Conservation (phyloP, 192 early-diverging fungal species). For the Coemansia sp. region DNA sequence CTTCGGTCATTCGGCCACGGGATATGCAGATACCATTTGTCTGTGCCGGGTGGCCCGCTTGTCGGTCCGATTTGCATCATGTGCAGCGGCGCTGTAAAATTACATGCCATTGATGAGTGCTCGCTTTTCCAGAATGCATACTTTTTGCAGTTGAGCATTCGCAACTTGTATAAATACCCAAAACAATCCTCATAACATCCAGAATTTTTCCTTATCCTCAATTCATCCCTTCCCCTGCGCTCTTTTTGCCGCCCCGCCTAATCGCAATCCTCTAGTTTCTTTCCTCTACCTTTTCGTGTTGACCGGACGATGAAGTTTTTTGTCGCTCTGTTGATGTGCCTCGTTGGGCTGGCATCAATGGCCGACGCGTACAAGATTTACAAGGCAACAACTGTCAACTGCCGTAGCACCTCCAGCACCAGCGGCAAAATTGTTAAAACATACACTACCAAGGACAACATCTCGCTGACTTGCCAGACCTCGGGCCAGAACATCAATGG, state of each 20-base stretch:
- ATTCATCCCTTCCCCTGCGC: no score
- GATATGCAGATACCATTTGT: not conserved
- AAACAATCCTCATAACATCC: not conserved
- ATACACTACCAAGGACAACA: conserved; percentile 1
- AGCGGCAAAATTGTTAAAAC: not conserved
- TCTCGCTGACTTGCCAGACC: conserved; percentile 30
- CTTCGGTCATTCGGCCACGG: not conserved
- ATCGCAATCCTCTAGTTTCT: no score
- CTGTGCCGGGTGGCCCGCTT: not conserved
- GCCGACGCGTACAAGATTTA: conserved; percentile 15
- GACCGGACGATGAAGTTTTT: conserved; percentile 5
- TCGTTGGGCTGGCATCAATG: conserved; percentile 2
- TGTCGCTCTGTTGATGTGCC: not conserved
- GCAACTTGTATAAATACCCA: not conserved
- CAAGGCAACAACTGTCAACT: conserved; percentile 13
- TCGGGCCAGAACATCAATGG: conserved; percentile 27
- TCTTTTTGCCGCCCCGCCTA: no score
- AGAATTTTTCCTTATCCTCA: no score
- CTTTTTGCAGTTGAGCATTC: not conserved
- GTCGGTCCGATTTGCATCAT: not conserved
- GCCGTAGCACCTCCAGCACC: conserved; percentile 12
- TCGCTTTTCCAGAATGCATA: not conserved
- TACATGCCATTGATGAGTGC: no score
- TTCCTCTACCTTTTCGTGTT: not conserved
- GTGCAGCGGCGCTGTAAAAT: not conserved